Base-by-base conservation (phyloP, 768 basidiomycete genomes). In the Leccinum longicurvipes region DNA sequence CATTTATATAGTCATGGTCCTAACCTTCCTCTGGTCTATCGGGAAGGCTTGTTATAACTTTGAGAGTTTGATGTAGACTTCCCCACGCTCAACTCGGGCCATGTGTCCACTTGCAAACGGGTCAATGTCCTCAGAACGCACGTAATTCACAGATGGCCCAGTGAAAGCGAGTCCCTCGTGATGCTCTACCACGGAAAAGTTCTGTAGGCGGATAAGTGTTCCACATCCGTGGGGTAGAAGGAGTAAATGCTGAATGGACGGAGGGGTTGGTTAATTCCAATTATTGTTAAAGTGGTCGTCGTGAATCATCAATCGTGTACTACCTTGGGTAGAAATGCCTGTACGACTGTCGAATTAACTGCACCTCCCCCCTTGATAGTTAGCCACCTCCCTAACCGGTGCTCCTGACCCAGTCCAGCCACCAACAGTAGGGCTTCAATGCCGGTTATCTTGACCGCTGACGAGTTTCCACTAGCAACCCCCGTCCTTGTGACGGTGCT, bases 311-410 rank as follows among this genome's bases (percentile, higher is more conserved):
- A 52, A 48, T 51, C 24, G 6, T 53, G 47, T 46, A 42, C 52
- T 46, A 46, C 28, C 15, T 49, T 62, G 27, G 80, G 79, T 58
- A 76, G 73, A 60, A 89, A 74, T 19, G 77, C 77, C 58, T 84
- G 77, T 25, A 93, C 83, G 28, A 89, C 63, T 2, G 89, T 80
- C 7, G 86, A 83, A 72, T 96, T 97, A 61, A 78, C 77, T 0
- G 80, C 84, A 1, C 89, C 88, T 48, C 77, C 76, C 28, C 84
- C 86, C 67, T 88, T 90, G 55, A 90, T 65, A 47, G 76, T 80
- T 66, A 93, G 71, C 96, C 97, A 99, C 59, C 97, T 78, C 2
- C 97, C 96, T 32, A 96, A 69, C 55, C 91, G 82, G 67, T 88
- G 91, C 69, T 99, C 97, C 67, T 94, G 90, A 2, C 89, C 91